Evolutionary conservation across 257 asterid genomes (phyloP).

Genomic region (Fraxinus excelsior): DNA sequence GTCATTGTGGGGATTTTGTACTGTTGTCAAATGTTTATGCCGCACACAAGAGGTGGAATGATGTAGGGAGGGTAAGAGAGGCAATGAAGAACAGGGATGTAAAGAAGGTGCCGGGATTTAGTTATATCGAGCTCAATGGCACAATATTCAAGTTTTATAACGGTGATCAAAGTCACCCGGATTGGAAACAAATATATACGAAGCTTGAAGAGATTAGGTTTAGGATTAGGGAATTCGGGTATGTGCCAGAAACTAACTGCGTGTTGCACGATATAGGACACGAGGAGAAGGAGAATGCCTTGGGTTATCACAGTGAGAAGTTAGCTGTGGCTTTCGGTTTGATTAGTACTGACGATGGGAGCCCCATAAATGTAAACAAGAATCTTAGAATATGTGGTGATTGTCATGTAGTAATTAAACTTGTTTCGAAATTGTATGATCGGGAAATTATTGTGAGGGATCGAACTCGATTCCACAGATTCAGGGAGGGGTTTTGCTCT

Average conservation of each 20-base stretch:
- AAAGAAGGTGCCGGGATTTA: slow-evolving; percentile 83
- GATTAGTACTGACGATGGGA: slow-evolving; percentile 54
- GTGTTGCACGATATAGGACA: slow-evolving; percentile 88
- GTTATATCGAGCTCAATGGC: slow-evolving; percentile 71
- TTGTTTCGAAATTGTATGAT: slow-evolving; percentile 60
- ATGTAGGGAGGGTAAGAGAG: slow-evolving; percentile 78
- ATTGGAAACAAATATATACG: slow-evolving; percentile 55
- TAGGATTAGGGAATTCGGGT: slow-evolving; percentile 60
- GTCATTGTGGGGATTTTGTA: slow-evolving; percentile 81
- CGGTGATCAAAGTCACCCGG: slow-evolving; percentile 64
- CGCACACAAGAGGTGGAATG: slow-evolving; percentile 74
- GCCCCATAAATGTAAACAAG: slow-evolving; percentile 66
- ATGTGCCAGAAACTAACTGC: slow-evolving; percentile 67
- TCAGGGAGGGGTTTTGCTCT: slow-evolving; percentile 73
- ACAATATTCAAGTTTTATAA: slow-evolving; percentile 58
- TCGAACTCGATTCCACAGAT: slow-evolving; percentile 82
- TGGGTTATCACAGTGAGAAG: slow-evolving; percentile 87
- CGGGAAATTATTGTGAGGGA: slow-evolving; percentile 85
- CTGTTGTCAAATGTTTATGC: slow-evolving; percentile 85
- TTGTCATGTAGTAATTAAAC: slow-evolving; percentile 84
- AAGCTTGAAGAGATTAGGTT: slow-evolving; percentile 71
- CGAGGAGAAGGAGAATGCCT: slow-evolving; percentile 91
- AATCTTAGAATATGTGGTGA: slow-evolving; percentile 96
- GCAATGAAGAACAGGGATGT: slow-evolving; percentile 71
- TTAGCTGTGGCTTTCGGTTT: slow-evolving; percentile 84